These are phyloP conservation scores for Podosphaera fusca DNA, from an alignment of 2,329 filamentous ascomycete genomes.

Conservation along the genomic window DNA sequence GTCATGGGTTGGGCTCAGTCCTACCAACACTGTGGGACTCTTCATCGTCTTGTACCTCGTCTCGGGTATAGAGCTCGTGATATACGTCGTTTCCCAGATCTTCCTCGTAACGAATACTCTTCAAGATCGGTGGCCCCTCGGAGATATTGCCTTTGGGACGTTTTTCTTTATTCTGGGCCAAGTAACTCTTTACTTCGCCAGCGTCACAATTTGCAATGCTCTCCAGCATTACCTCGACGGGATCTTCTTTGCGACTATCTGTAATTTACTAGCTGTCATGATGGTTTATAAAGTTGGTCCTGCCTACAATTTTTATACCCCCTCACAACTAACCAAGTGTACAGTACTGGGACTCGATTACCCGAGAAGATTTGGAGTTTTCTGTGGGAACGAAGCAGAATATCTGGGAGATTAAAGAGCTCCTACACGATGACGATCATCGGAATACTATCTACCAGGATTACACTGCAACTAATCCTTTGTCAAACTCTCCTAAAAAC, in stretches of 20 bases:
- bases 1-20: conserved; percentile 63
- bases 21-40: conserved; percentile 66
- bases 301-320: neutral
- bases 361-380: conserved; percentile 93
- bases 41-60: conserved; percentile 84
- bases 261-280: conserved; percentile 89
- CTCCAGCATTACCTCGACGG: conserved; percentile 87
- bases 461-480: conserved; percentile 9
- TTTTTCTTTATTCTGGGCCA: conserved; percentile 86
- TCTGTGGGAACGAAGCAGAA: conserved; percentile 86
- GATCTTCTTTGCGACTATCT: conserved; percentile 79
- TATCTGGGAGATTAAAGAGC: conserved; percentile 96
- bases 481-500: conserved; percentile 7
- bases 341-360: conserved; percentile 98
- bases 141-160: conserved; percentile 72
- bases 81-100: conserved; percentile 75
- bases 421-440: conserved; percentile 20
- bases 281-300: conserved; percentile 85
- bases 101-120: conserved; percentile 74
- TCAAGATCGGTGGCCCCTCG: conserved; percentile 85
- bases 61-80: conserved; percentile 63
- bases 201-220: conserved; percentile 58
- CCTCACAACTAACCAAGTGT: conserved; percentile 2
- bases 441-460: conserved; percentile 16
- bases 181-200: conserved; percentile 79